Evolutionary conservation across 768 basidiomycete species (phyloP).

Genomic region (Tephrocybe sp.): DNA sequence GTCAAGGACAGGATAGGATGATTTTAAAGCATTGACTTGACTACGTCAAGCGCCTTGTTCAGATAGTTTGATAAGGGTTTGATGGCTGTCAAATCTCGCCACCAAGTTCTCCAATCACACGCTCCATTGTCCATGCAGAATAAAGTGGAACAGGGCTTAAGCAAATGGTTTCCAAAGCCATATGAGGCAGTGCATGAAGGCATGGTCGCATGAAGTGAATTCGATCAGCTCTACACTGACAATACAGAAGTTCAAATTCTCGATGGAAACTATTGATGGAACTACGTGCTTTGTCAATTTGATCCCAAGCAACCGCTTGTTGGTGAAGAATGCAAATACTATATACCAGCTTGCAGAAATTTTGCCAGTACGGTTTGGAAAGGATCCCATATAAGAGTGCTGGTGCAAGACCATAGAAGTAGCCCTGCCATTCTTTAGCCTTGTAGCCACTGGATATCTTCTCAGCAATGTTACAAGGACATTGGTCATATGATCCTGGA

Average conservation of each 20-base stretch:
- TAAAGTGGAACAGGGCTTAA: no score
- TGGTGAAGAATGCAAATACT: constrained; percentile 26
- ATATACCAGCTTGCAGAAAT: constrained; percentile 32
- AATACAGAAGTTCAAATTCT: constrained; percentile 28
- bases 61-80: no score
- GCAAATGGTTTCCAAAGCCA: no score
- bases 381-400: constrained; percentile 27
- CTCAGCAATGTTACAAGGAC: constrained; percentile 28
- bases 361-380: constrained; percentile 23
- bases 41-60: no score
- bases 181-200: no score
- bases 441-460: constrained; percentile 39
- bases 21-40: no score
- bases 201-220: no score
- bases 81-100: no score
- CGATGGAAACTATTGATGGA: constrained; percentile 23
- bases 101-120: no score
- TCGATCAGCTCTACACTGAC: neutral
- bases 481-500: constrained; percentile 27
- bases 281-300: constrained; percentile 23
- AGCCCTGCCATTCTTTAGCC: constrained; percentile 31
- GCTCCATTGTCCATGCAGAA: no score
- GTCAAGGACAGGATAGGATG: no score
- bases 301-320: constrained; percentile 14
- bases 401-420: constrained; percentile 33